phyloP scores from a whole-genome alignment of 1,139 yeast species.

The Nakaseomyces sp. region DNA sequence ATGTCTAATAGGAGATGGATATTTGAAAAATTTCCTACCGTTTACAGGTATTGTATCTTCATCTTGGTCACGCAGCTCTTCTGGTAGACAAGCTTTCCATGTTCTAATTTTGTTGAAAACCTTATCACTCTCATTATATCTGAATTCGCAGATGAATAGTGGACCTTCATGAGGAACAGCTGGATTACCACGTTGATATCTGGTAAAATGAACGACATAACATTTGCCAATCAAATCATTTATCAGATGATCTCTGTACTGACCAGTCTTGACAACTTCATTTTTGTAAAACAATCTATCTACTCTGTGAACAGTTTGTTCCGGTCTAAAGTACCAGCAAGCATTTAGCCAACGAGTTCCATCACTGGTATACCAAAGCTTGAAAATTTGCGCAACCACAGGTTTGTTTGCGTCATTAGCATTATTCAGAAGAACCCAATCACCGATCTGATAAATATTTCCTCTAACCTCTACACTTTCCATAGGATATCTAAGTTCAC shows the following conservation, averaged over 20 bases:
- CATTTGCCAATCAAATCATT: constrained; percentile 88
- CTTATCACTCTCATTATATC: constrained; percentile 85
- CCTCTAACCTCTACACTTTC: constrained; percentile 68
- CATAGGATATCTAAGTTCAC: constrained; percentile 65
- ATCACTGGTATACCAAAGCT: constrained; percentile 78
- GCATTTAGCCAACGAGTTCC: constrained; percentile 84
- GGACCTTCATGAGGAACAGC: constrained; percentile 73
- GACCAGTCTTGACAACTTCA: constrained; percentile 95
- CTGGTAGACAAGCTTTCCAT: constrained; percentile 98
- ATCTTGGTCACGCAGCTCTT: constrained; percentile 78
- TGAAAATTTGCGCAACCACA: constrained; percentile 84
- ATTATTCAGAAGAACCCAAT: constrained; percentile 83
- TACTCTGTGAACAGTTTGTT: constrained; percentile 88
- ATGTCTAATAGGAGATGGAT: constrained; percentile 76
- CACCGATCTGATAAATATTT: constrained; percentile 74
- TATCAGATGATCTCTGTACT: constrained; percentile 85
- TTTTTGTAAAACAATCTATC: constrained; percentile 85
- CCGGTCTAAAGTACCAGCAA: constrained; percentile 97
- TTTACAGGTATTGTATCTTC: constrained; percentile 68
- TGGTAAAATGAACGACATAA: constrained; percentile 87
- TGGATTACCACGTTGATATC: constrained; percentile 94
- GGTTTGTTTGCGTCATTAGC: constrained; percentile 85
- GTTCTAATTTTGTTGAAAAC: constrained; percentile 91
- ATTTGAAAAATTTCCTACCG: constrained; percentile 54
- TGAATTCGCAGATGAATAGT: constrained; percentile 86